Base-by-base conservation (phyloP, 371 early-diverging fungal genomes). In the Mortierella sp. region DNA sequence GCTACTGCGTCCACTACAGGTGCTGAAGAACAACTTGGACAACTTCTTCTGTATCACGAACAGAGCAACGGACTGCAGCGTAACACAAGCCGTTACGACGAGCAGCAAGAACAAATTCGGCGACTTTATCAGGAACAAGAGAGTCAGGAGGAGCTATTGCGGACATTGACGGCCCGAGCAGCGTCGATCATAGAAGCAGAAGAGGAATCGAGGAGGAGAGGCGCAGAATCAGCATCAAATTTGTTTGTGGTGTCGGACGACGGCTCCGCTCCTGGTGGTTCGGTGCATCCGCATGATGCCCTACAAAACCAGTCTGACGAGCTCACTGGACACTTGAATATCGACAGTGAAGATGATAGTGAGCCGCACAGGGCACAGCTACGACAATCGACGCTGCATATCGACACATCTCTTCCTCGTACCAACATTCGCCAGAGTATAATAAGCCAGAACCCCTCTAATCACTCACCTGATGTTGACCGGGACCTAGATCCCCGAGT, bases 51-150 rank as follows among this genome's bases (percentile, higher is more conserved):
- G n/a, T n/a, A n/a, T n/a, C n/a, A n/a, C 7, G 66, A 47, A n/a
- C 58, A 44, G 15, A 41, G 32, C 39, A 51, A 46, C 2, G 30
- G 39, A 5, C 49, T 39, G 31, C 64, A 49, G 15, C 48, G 46
- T 9, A 46, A 69, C n/a, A 47, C 46, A 12, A 32, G 46, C 12
- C 50, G 60, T 27, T 42, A 59, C 15, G 60, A 56, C 27, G 56
- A 64, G 1, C 76, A 57, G 26, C 64, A 76, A 48, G 65, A 76
- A 15, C 76, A 57, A 23, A 69, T 76, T 42, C 64, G 65, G 9
- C 64, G 70, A 0, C 65, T 76, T 4, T 61, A 60, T 37, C 61
- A 32, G 2, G 70, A 70, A 23, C 76, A 76, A 27, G 70, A 76
- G 34, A 69, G 54, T 26, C 76, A 76, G 26, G 76, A 69, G 30